Evolutionary conservation across 768 basidiomycete species (phyloP), one percentile per base, ranked within the genome.

Genomic region (Mrakia hoshinonis): DNA sequence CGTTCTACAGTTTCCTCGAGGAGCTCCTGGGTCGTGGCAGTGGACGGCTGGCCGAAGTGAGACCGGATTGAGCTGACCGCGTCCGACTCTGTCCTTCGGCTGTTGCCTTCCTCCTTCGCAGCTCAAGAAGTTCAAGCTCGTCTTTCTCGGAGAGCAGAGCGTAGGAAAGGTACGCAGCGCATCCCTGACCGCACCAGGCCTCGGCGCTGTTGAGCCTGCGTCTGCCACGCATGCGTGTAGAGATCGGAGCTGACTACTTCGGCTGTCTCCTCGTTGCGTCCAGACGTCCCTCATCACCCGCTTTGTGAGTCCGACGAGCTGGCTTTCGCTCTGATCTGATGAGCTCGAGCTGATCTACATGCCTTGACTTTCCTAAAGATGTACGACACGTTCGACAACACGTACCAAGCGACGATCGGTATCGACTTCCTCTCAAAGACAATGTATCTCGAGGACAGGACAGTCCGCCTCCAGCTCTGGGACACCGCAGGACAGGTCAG

Each of bases 361-460:
- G 1, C 24, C 1, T 67, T n/a, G 0, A 13, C 0, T 46, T 31
- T 9, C 11, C 31, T 49, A 34, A 75, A 94, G 91, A 81, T 98
- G 96, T 99, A 99, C 80, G 96, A 99, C 81, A 98, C 96, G 0
- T 99, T 99, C 80, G 96, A 99, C 84, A 98, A 98, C 81, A 98
- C 95, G 54, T 99, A 99, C 80, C 79, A 81, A 70, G 79, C 80
- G 38, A 80, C 80, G 29, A 80, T 80, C 68, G 80, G 78, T 70
- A 99, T 99, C 81, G 96, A 99, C 82, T 99, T 99, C 80, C 83
- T 99, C 81, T 95, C 92, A 82, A 99, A 99, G 84, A 98, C 96
- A 0, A 95, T 99, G 92, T 99, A 99, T 81, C 85, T 98, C 70
- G 96, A 99, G 78, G 96, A 99, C 82, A 85, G 96, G 76, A 99